Base-by-base conservation (phyloP, 2,329 filamentous ascomycete genomes). In the Diplodia intermedia region DNA sequence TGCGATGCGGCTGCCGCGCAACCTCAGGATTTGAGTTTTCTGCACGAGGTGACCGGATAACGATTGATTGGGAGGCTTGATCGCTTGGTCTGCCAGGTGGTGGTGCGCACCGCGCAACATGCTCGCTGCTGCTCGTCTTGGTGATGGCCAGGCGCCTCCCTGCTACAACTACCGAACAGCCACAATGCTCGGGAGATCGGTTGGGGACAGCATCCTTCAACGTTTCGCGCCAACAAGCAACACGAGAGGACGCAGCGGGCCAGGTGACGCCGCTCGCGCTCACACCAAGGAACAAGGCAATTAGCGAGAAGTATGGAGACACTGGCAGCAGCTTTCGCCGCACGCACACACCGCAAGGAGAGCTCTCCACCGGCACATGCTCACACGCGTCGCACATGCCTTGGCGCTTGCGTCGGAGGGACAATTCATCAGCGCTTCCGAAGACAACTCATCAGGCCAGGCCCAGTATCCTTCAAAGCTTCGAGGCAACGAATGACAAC, bases 1-100 rank as follows among this genome's bases (percentile, higher is more conserved):
- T 36, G 43, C 15, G 40, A 15, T 47, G 57, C 40, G 40, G 11
- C 43, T 63, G 60, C 33, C 14, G 60, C 60, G 47, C 50, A 38
- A 63, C 60, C 47, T 63, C 47, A 40, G 60, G 47, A 63, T 63
- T 63, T 63, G 60, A 63, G 31, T 63, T 63, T 52, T 12, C 52
- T 63, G 47, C 60, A 63, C 60, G 47, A 63, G 60, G 11, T 20
- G 18, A 11, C 31, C 29, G 14, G 26, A 31, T 11, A 23, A n/a
- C 36, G 57, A 33, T 62, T 43, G 6, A 50, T 23, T 47, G 40
- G 5, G 60, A 52, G 29, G 43, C 47, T 63, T 63, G 31, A 40
- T 52, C 11, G 60, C 20, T 50, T 62, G 57, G 20, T 47, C 57
- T 8, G 26, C 40, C 29, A 47, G 43, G 43, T 20, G 43, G 18